Evolutionary conservation across 106 monocot genomes (phyloP), one percentile per base, ranked within the genome.

Genomic region (Triglochin maritima): DNA sequence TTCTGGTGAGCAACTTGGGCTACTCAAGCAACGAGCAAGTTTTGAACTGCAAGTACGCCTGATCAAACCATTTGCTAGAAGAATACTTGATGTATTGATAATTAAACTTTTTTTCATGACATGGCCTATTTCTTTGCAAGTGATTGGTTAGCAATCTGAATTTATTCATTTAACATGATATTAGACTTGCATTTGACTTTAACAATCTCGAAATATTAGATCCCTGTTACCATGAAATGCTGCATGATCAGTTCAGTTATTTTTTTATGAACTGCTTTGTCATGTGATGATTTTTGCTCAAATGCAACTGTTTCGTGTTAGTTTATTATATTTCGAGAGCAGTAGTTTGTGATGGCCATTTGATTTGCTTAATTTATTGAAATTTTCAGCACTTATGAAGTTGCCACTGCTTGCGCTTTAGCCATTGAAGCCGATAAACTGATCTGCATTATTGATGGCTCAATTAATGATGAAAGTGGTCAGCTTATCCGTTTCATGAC

Each of bases 351-450:
- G 17, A 59, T 16, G 29, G 9, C 3, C 45, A 3, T 17, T 6
- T 62, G 12, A 59, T 70, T 15, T 41, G 15, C 49, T 72, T n/a
- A 60, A 15, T 49, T 7, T 46, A 45, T 70, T 62, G 3, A 69
- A 65, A 53, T 16, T 68, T 70, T 61, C 89, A 95, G 94, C 72
- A 90, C 84, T 45, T 95, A 90, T 72, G 94, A 94, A 79, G 94
- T 94, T 71, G 94, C 87, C 56, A 94, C 94, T 62, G 94, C 94
- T 50, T 89, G 89, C 75, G 89, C 94, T 1, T 71, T 94, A 67
- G 84, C 94, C 9, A 74, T 94, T 60, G 67, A 89, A 68, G 94
- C 94, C 49, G 89, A 94, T 71, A 94, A 94, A 75, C 58, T 94
- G 49, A 94, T 94, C 45, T 94, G 89, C 78, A 81, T 94, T 69